Base-by-base conservation (phyloP, 163 green algal genomes). In the Volvox carteri region DNA sequence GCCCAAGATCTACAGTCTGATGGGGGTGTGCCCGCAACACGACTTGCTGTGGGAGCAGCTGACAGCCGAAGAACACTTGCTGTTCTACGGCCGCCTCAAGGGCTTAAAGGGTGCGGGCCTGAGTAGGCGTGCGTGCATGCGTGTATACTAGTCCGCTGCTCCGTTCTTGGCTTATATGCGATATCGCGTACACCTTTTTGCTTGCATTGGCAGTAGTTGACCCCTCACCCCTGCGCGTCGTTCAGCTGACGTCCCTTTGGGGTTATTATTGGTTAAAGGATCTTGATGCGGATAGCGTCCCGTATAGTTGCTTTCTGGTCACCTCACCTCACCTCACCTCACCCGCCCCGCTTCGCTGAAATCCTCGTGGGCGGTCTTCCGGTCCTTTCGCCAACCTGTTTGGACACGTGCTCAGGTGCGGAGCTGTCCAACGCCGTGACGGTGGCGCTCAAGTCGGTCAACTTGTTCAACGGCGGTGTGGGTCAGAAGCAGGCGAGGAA, bases 21-120 rank as follows among this genome's bases (percentile, higher is more conserved):
- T 98, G 95, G 96, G 96, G 4, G 96, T 98, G 33, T 98, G 96
- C 91, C 97, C 97, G 1, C 96, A 99, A 91, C 94, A 98, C 89
- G 93, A 98, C 85, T 87, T 98, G 84, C 93, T 98, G 75, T 98
- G 96, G 96, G 95, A 96, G n/a, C 92, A 89, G 70, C 93, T 99
- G 9, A 98, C 87, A 0, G 93, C 89, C 0, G 80, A 93, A 21
- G 96, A 99, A 93, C 97, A 99, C 93, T 95, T 99, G 3, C 84
- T 93, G 14, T 99, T 99, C 89, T 99, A 98, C 81, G 97, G 95
- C 23, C 85, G 97, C 7, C 94, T 99, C 30, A 99, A 99, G 92
- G 94, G 94, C 39, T 92, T 99, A 11, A 92, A 83, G 54, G 93
- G 93, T 92, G 37, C 62, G 88, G 7, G 60, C 7, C 3, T 65